These are phyloP conservation scores for Pontederia crassipes DNA, from an alignment of 176 grass and related monocot species.

Conservation along the genomic window DNA sequence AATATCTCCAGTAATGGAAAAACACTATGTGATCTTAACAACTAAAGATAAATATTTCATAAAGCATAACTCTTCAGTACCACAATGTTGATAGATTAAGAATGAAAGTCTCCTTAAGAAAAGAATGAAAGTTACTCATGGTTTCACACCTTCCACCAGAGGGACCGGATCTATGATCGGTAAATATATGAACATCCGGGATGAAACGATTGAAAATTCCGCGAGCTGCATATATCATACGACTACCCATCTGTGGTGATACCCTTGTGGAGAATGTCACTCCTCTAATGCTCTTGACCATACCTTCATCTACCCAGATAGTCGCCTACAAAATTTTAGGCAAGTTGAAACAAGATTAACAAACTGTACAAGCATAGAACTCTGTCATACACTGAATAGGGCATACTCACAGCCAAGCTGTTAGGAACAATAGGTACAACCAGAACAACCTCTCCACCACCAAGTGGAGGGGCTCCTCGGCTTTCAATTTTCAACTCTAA, in stretches of 20 bases:
- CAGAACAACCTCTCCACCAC: constrained; percentile 73
- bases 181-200: constrained; percentile 89
- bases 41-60: too few relatives aligned
- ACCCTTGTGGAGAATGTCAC: constrained; percentile 68
- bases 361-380: not conserved
- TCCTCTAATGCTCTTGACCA: constrained; percentile 95
- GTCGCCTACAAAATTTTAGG: constrained; percentile 34
- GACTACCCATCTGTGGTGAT: constrained; percentile 53
- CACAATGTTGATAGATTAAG: too few relatives aligned
- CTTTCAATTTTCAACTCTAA: constrained; percentile 78
- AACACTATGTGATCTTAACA: too few relatives aligned
- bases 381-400: not conserved
- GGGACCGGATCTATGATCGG: constrained; percentile 46
- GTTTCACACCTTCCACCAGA: constrained; percentile 52
- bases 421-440: constrained; percentile 49
- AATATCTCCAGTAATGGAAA: too few relatives aligned
- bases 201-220: constrained; percentile 78
- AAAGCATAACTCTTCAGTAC: too few relatives aligned
- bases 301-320: constrained; percentile 81
- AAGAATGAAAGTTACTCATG: not conserved
- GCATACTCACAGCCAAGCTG: constrained; percentile 44
- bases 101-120: not conserved
- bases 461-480: constrained; percentile 65
- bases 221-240: constrained; percentile 66
- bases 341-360: not conserved